Conservation (phyloP, 108 stramenopile species). For the Nitzschia sp. region DNA sequence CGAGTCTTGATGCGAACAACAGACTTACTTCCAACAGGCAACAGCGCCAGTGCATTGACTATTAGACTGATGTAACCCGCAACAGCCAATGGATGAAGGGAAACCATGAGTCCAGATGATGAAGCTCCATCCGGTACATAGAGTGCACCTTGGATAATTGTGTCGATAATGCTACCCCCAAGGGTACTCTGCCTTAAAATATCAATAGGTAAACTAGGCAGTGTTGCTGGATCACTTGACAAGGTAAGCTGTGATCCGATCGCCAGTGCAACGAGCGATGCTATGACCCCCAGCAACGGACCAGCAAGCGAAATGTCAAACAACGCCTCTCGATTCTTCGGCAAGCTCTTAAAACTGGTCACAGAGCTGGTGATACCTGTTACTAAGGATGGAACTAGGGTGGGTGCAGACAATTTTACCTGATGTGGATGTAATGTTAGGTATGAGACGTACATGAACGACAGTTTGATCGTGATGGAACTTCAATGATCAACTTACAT, state of each 20-base stretch:
- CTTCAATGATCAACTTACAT: conserved; percentile 29
- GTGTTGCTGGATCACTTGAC: conserved; percentile 50
- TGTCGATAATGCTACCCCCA: conserved; percentile 75
- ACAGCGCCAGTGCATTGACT: conserved; percentile 69
- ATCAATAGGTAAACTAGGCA: conserved; percentile 71
- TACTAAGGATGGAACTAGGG: conserved; percentile 77
- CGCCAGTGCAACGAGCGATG: conserved; percentile 48
- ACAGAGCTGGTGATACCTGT: conserved; percentile 77
- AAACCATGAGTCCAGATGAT: conserved; percentile 60
- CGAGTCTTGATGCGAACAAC: not conserved
- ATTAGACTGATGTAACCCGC: conserved; percentile 77
- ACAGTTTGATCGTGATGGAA: too few relatives aligned
- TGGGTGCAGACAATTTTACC: conserved; percentile 58
- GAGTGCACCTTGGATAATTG: conserved; percentile 58
- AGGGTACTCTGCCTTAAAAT: conserved; percentile 76
- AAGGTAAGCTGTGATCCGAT: conserved; percentile 63
- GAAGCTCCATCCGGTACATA: conserved; percentile 72
- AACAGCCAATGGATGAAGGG: conserved; percentile 76
- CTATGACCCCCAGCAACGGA: conserved; percentile 70
- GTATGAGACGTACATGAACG: too few relatives aligned
- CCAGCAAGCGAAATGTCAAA: conserved; percentile 79
- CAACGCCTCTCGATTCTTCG: conserved; percentile 73
- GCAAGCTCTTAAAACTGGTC: conserved; percentile 64
- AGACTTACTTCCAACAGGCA: conserved; percentile 80
- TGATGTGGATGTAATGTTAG: not conserved